Conservation (phyloP, 2,329 filamentous ascomycete genomes). For the Colletotrichum liriopes region DNA sequence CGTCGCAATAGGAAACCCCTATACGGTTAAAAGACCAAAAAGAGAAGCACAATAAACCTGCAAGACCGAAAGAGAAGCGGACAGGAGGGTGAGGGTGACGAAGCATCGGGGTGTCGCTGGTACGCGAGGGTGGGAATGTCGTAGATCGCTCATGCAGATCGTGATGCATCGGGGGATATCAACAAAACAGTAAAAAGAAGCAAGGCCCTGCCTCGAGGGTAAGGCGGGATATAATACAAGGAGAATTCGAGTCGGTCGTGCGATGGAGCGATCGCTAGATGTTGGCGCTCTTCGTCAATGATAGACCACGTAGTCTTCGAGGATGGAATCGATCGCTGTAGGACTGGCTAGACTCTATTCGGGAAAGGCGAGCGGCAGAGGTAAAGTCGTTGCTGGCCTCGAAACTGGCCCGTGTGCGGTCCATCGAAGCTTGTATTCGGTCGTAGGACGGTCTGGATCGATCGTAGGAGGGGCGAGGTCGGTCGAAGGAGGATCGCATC, state of each 20-base stretch:
- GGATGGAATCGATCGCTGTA: constrained; percentile 52
- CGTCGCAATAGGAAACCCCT: constrained; percentile 40
- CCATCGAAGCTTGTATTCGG: constrained; percentile 88
- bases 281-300: constrained; percentile 59
- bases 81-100: constrained; percentile 29
- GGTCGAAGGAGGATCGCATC: constrained; percentile 45
- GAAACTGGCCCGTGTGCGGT: constrained; percentile 85
- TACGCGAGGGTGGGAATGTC: constrained; percentile 47
- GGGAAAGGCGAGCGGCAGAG: constrained; percentile 85
- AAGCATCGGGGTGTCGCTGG: constrained; percentile 42
- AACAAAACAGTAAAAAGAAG: constrained; percentile 52
- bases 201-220: constrained; percentile 22
- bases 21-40: constrained; percentile 31
- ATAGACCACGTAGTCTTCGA: constrained; percentile 60
- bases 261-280: constrained; percentile 47
- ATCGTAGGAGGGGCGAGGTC: constrained; percentile 72
- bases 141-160: constrained; percentile 68
- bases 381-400: constrained; percentile 94
- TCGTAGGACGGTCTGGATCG: constrained; percentile 89
- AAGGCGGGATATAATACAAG: constrained; percentile 48
- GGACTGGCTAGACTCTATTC: constrained; percentile 83
- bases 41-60: constrained; percentile 45
- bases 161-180: constrained; percentile 59
- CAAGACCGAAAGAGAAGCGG: constrained; percentile 46
- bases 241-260: constrained; percentile 32